These are phyloP conservation scores for Chalciporus sphaerocephalus DNA, from an alignment of 768 basidiomycete species.

Conservation along the genomic window DNA sequence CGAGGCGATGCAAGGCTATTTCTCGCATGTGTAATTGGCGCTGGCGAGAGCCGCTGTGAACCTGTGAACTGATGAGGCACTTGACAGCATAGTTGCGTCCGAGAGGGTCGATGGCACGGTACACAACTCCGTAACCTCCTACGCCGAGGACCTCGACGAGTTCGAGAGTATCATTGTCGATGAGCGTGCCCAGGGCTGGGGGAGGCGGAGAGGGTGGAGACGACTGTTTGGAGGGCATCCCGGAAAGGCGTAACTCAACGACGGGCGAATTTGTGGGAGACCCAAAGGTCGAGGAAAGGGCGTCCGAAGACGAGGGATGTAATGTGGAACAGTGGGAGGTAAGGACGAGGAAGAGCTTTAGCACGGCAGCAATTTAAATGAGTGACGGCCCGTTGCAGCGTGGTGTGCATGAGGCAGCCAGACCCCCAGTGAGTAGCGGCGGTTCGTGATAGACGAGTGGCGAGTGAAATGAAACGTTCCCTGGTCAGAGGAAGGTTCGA, in stretches of 20 bases:
- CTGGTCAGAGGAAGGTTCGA: slow-evolving; percentile 24
- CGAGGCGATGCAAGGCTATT: slow-evolving; percentile 74
- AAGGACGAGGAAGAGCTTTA: slow-evolving; percentile 23
- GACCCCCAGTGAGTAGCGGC: slow-evolving; percentile 28
- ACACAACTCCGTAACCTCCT: slow-evolving; percentile 95
- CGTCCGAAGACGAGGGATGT: slow-evolving; percentile 23
- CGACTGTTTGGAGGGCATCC: slow-evolving; percentile 33
- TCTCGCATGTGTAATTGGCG: slow-evolving; percentile 83
- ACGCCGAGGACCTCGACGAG: slow-evolving; percentile 85
- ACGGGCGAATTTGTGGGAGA: slow-evolving; percentile 15
- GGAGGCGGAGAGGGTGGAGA: slow-evolving; percentile 42
- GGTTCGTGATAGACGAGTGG: slow-evolving; percentile 32
- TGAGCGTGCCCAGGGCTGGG: slow-evolving; percentile 64
- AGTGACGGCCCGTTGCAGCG: slow-evolving; percentile 30
- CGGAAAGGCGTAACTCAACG: slow-evolving; percentile 14
- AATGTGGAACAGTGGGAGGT: slow-evolving; percentile 21
- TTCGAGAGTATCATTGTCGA: slow-evolving; percentile 79
- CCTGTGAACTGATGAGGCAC: slow-evolving; percentile 64
- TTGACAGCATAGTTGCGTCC: slow-evolving; percentile 81
- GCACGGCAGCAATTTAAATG: slow-evolving; percentile 31
- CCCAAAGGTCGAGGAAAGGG: slow-evolving; percentile 21
- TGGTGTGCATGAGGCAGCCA: slow-evolving; percentile 35
- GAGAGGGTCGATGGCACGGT: slow-evolving; percentile 68
- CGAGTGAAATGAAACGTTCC: slow-evolving; percentile 26
- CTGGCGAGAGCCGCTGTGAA: slow-evolving; percentile 46